These are phyloP conservation scores for Xylariaceae sp. DNA, from an alignment of 2,329 filamentous ascomycete genomes.

Conservation along the genomic window DNA sequence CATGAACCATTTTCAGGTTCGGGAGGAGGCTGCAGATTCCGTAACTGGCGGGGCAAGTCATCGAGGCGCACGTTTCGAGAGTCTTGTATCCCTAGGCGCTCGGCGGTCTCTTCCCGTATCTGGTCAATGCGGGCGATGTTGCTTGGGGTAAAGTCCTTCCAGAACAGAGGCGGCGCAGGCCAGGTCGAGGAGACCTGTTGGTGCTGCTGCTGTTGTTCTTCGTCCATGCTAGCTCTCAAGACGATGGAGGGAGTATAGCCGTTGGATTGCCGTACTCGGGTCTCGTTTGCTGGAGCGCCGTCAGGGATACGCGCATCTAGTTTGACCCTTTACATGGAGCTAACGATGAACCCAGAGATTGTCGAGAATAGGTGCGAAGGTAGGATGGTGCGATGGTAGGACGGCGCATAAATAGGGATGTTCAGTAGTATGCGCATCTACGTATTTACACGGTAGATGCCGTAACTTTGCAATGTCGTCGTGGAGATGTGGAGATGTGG, in stretches of 20 bases:
- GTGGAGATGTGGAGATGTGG: neutral
- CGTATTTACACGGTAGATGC: neutral
- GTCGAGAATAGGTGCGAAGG: neutral
- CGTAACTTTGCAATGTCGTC: neutral
- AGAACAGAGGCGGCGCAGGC: slow-evolving; percentile 84
- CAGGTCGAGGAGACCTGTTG: slow-evolving; percentile 58
- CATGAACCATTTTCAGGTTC: slow-evolving; percentile 63
- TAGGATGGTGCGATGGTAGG: neutral
- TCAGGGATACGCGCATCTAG: no score
- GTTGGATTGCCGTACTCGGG: neutral
- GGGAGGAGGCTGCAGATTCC: slow-evolving; percentile 72
- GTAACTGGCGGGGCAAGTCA: slow-evolving; percentile 63
- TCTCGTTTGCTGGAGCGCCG: no score
- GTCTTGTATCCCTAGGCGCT: slow-evolving; percentile 27
- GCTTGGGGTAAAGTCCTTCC: slow-evolving; percentile 75
- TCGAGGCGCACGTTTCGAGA: slow-evolving; percentile 34
- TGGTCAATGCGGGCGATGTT: slow-evolving; percentile 56
- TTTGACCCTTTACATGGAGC: neutral
- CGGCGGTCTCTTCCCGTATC: slow-evolving; percentile 37
- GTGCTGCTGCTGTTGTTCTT: slow-evolving; percentile 27
- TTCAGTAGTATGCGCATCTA: neutral
- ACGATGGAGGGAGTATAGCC: neutral
- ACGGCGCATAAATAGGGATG: neutral
- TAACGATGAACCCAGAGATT: neutral
- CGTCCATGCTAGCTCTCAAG: slow-evolving; percentile 24